These are phyloP conservation scores for Kurtzmaniella fragi DNA, from an alignment of 805 yeast genomes.

Conservation along the genomic window DNA sequence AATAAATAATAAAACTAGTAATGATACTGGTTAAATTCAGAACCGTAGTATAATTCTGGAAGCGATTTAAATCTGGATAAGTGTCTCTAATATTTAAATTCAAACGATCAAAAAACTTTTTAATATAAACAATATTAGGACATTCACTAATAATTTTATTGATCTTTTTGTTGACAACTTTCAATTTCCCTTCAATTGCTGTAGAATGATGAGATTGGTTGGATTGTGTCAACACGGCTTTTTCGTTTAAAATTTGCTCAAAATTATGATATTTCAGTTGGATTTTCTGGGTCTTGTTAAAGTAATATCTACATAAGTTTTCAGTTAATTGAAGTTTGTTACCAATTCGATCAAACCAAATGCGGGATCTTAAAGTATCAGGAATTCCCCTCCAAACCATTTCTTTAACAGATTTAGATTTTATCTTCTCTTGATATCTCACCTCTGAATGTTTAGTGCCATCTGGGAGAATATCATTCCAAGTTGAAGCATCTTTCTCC, in stretches of 20 bases:
- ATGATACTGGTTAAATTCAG: conserved; percentile 20
- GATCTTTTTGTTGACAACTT: conserved; percentile 2
- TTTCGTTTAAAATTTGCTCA: conserved; percentile 6
- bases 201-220: neutral
- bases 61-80: conserved; percentile 16
- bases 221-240: conserved; percentile 5
- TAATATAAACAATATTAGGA: conserved; percentile 6
- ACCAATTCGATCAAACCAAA: conserved; percentile 50
- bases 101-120: conserved; percentile 7
- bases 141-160: conserved; percentile 1
- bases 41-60: conserved; percentile 11
- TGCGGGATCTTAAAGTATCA: conserved; percentile 29
- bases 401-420: conserved; percentile 1
- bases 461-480: conserved; percentile 12
- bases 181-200: neutral
- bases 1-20: conserved; percentile 20
- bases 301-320: conserved; percentile 2
- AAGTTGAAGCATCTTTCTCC: conserved; percentile 26
- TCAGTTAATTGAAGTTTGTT: conserved; percentile 18
- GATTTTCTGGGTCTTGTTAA: conserved; percentile 1
- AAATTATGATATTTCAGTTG: conserved; percentile 1
- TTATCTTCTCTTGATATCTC: conserved; percentile 22
- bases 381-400: conserved; percentile 23
- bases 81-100: conserved; percentile 12
- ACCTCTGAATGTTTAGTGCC: conserved; percentile 2